phyloP scores from a whole-genome alignment of 257 asterid genomes.

The Nemophila menziesii region DNA sequence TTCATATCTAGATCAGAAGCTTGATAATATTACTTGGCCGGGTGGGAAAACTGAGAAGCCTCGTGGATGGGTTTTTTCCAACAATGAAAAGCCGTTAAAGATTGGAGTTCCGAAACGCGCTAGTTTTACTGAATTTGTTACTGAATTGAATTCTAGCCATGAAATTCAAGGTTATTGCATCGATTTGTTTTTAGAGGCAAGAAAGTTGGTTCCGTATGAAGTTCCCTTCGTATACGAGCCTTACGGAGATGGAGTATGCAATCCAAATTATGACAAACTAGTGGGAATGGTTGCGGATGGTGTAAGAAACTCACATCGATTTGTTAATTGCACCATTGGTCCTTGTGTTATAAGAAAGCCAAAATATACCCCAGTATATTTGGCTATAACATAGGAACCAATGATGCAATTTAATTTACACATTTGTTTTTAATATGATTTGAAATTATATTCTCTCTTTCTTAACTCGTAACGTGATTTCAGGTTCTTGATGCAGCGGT shows the following conservation, averaged over 20 bases:
- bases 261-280: conserved; percentile 20
- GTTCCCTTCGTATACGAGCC: conserved; percentile 20
- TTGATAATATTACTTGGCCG: conserved; percentile 23
- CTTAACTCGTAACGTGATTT: conserved; percentile 3
- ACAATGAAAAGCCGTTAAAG: conserved; percentile 15
- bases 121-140: conserved; percentile 24
- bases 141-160: conserved; percentile 13
- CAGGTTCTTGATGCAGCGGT: conserved; percentile 26
- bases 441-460: background rate
- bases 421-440: background rate
- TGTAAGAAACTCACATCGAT: conserved; percentile 18
- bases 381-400: background rate
- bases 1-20: conserved; percentile 13
- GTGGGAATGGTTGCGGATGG: conserved; percentile 25
- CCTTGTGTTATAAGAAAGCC: too few species aligned
- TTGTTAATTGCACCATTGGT: too few species aligned
- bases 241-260: conserved; percentile 20
- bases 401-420: background rate
- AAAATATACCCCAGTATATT: background rate
- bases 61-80: conserved; percentile 27
- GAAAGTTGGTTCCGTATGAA: conserved; percentile 18
- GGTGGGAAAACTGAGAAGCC: conserved; percentile 23
- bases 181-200: conserved; percentile 23
- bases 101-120: conserved; percentile 26
- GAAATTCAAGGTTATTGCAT: conserved; percentile 28